Conservation (phyloP, 371 early-diverging fungal genomes). For the Mortierella sp. region DNA sequence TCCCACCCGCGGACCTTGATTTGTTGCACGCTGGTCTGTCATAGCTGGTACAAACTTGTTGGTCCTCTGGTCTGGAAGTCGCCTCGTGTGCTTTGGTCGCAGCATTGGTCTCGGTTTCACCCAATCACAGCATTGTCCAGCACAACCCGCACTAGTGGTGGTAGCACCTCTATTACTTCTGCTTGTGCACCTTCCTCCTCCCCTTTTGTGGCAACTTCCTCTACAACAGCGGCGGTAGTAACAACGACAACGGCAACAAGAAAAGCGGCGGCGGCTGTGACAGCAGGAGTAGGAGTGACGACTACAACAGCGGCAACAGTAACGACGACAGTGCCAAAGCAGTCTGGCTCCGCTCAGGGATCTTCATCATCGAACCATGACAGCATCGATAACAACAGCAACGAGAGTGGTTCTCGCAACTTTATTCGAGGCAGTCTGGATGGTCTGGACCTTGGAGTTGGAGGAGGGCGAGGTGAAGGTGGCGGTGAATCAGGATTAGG, state of each 20-base stretch:
- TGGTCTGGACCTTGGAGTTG: not conserved
- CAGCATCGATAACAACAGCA: not conserved
- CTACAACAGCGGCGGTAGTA: not conserved
- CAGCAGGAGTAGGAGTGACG: not conserved
- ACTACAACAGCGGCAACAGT: not conserved
- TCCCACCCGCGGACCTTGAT: slow-evolving; percentile 15
- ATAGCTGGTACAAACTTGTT: slow-evolving; percentile 33
- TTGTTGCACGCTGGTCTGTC: slow-evolving; percentile 47
- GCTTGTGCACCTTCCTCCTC: not conserved
- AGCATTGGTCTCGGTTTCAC: slow-evolving; percentile 46
- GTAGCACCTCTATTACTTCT: not conserved
- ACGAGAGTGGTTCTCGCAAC: not conserved
- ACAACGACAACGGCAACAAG: not conserved
- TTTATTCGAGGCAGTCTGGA: not conserved
- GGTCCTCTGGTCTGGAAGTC: slow-evolving; percentile 45
- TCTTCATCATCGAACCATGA: not conserved
- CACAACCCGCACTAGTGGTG: not conserved
- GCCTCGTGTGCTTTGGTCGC: slow-evolving; percentile 53
- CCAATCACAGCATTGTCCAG: slow-evolving; percentile 20
- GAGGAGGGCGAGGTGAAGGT: no score
- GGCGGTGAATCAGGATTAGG: no score
- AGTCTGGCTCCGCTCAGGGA: not conserved
- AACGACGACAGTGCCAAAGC: not conserved
- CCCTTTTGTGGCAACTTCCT: not conserved
- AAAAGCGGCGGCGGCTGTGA: not conserved